These are phyloP conservation scores for Wakefieldia striispora DNA, from an alignment of 768 basidiomycete species.

Conservation along the genomic window DNA sequence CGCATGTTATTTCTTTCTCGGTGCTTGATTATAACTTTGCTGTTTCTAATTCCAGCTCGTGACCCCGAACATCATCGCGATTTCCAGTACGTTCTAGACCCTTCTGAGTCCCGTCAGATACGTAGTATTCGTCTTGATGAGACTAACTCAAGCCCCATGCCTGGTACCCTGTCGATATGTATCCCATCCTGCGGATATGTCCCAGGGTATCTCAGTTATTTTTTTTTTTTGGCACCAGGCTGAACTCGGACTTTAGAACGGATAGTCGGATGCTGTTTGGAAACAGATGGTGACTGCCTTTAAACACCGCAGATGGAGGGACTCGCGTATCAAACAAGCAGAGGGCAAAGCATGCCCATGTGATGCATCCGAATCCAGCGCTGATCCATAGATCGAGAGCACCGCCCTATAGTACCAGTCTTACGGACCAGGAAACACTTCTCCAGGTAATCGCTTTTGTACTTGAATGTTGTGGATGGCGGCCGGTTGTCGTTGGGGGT, in stretches of 20 bases:
- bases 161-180: slow-evolving; percentile 27
- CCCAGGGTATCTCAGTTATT: slow-evolving; percentile 42
- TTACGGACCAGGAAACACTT: no score
- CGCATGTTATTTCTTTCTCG: slow-evolving; percentile 14
- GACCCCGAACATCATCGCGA: slow-evolving; percentile 27
- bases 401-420: no score
- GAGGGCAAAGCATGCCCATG: slow-evolving; percentile 27
- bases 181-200: slow-evolving; percentile 22
- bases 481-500: no score
- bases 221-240: slow-evolving; percentile 57
- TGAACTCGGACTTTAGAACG: slow-evolving; percentile 34
- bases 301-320: no score
- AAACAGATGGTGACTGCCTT: slow-evolving; percentile 26
- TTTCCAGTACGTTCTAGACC: background rate
- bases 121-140: slow-evolving; percentile 35
- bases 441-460: no score
- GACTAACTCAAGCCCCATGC: slow-evolving; percentile 27
- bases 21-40: background rate
- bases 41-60: no score
- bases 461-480: no score
- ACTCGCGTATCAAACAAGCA: slow-evolving; percentile 10
- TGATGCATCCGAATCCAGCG: no score
- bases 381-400: no score
- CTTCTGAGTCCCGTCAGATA: no score
- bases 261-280: slow-evolving; percentile 28